phyloP scores from a whole-genome alignment of 2,329 filamentous ascomycete species.

The Nannizziopsis barbatae region DNA sequence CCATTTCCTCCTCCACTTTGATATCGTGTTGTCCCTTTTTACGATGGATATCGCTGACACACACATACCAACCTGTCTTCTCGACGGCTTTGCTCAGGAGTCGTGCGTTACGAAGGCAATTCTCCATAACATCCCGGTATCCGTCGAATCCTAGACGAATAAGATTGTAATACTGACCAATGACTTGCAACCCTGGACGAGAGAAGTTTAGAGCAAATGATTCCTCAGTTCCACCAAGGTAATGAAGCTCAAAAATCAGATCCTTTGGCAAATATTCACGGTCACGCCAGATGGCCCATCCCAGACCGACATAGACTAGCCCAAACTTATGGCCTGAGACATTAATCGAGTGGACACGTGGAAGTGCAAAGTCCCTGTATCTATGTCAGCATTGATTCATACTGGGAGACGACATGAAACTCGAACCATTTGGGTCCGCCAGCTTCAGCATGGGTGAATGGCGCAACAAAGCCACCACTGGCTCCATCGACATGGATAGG shows the following conservation, averaged over 20 bases:
- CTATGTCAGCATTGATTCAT: background rate
- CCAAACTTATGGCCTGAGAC: conserved; percentile 38
- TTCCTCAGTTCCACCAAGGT: conserved; percentile 60
- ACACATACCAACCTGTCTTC: conserved; percentile 54
- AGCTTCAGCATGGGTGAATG: conserved; percentile 30
- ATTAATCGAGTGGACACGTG: conserved; percentile 48
- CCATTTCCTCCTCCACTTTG: conserved; percentile 32
- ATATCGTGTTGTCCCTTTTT: conserved; percentile 40
- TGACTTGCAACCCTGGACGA: conserved; percentile 56
- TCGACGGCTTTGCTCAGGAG: conserved; percentile 54
- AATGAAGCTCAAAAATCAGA: conserved; percentile 59
- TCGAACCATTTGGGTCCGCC: conserved; percentile 46
- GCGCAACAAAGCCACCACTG: conserved; percentile 34
- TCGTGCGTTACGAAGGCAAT: conserved; percentile 53
- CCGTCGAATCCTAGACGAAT: conserved; percentile 58
- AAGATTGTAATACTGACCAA: conserved; percentile 62
- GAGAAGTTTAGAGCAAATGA: conserved; percentile 64
- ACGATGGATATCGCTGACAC: conserved; percentile 55
- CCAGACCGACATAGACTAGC: conserved; percentile 54
- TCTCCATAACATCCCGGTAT: conserved; percentile 53
- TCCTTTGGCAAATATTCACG: conserved; percentile 54
- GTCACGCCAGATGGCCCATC: conserved; percentile 61
- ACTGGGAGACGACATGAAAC: background rate
- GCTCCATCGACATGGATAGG: conserved; percentile 47
- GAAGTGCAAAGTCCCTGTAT: conserved; percentile 32